phyloP scores from a whole-genome alignment of 2,329 filamentous ascomycete genomes.

The Hymenoscyphus scutula region DNA sequence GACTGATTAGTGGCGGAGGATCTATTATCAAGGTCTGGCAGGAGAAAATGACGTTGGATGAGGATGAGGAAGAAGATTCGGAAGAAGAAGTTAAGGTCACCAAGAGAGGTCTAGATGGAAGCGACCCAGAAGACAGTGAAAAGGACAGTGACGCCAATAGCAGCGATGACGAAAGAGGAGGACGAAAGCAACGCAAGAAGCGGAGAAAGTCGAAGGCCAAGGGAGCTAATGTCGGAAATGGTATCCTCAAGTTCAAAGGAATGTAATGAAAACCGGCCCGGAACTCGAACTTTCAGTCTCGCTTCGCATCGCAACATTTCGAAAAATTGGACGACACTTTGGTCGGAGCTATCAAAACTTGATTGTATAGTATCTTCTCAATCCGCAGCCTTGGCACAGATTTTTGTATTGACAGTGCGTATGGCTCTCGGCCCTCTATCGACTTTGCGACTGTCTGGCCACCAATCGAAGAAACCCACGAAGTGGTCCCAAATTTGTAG shows the following conservation, averaged over 20 bases:
- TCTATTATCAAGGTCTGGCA: constrained; percentile 87
- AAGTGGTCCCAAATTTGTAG: not conserved
- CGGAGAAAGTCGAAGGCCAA: constrained; percentile 35
- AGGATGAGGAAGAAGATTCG: constrained; percentile 45
- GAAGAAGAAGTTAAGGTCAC: constrained; percentile 43
- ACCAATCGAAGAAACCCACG: not conserved
- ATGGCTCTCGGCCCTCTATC: not conserved
- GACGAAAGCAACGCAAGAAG: constrained; percentile 30
- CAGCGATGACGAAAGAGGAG: constrained; percentile 30
- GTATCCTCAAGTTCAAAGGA: constrained; percentile 35
- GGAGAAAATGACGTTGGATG: constrained; percentile 59
- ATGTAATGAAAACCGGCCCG: constrained; percentile 17
- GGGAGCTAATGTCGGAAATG: constrained; percentile 32
- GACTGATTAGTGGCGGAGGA: constrained; percentile 88
- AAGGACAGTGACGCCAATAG: constrained; percentile 22
- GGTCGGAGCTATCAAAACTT: not conserved
- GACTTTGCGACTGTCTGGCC: not conserved
- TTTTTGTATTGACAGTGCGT: not conserved
- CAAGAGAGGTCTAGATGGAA: constrained; percentile 31
- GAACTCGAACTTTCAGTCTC: not conserved
- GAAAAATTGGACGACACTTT: not conserved
- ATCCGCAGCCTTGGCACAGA: not conserved
- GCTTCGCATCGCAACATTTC: not conserved
- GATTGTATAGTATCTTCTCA: not conserved
- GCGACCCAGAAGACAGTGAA: constrained; percentile 31